phyloP scores from a whole-genome alignment of 768 basidiomycete genomes.

The Amanita inopinata region DNA sequence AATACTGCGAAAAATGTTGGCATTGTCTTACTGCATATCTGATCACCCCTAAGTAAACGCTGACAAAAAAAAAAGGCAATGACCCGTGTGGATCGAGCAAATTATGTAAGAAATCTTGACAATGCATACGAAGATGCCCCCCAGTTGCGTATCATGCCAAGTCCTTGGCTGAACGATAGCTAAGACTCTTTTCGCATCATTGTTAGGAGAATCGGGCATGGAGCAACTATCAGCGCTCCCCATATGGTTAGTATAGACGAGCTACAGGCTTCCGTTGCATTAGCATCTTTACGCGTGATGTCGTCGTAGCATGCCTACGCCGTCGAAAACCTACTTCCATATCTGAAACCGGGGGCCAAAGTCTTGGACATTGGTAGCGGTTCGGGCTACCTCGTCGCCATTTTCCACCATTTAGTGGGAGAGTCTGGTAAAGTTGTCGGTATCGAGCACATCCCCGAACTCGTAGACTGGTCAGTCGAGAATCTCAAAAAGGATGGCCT shows the following conservation, averaged over 20 bases:
- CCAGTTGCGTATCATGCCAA: conserved; percentile 34
- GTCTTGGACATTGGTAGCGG: conserved; percentile 90
- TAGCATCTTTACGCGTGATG: background rate
- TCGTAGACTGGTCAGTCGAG: conserved; percentile 57
- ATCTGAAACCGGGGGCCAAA: conserved; percentile 56
- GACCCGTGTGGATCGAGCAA: conserved; percentile 56
- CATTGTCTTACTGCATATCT: no score
- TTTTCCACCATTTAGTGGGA: conserved; percentile 65
- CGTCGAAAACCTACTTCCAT: conserved; percentile 62
- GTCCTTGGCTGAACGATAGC: background rate
- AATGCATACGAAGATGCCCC: conserved; percentile 77
- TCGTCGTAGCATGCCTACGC: conserved; percentile 72
- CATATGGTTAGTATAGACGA: conserved; percentile 64
- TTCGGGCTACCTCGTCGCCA: conserved; percentile 78
- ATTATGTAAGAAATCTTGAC: conserved; percentile 42
- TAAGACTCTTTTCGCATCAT: background rate
- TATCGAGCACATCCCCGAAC: conserved; percentile 82
- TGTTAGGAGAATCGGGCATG: conserved; percentile 63
- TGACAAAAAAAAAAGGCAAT: conserved; percentile 70
- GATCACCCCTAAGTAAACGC: background rate
- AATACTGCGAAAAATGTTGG: conserved; percentile 47
- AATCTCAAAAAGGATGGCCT: conserved; percentile 67
- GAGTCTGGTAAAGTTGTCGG: conserved; percentile 62
- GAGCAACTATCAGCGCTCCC: conserved; percentile 92
- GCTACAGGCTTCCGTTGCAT: background rate